Evolutionary conservation across 2,329 filamentous ascomycete species (phyloP), one percentile per base, ranked within the genome.

Genomic region (Alternaria panax): DNA sequence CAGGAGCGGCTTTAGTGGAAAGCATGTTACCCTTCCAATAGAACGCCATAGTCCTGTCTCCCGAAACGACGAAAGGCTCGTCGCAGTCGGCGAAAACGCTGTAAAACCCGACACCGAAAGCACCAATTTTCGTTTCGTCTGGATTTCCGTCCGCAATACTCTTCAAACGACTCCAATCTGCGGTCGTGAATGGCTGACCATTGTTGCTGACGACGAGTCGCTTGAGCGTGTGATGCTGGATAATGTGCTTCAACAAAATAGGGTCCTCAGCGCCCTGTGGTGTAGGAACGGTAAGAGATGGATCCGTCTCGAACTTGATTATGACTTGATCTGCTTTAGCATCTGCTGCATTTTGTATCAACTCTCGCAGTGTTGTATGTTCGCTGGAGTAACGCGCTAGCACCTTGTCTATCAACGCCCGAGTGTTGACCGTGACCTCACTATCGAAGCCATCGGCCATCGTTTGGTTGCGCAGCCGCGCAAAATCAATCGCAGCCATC

Each of bases 1-100:
- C 80, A 66, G 89, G 88, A 22, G 95, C 85, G 68, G 92, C 92
- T 70, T 93, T 90, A 24, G 96, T 99, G 76, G 97, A 98, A 2
- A 99, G 85, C 5, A 92, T 92, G 77, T 98, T 98, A n/a, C 91
- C 93, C 78, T 97, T 98, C 96, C 95, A 99, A 81, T 97, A 99
- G 75, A 99, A 99, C 0, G 94, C 94, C 92, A 99, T 97, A 36
- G 93, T 93, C 79, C 96, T 90, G 63, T 86, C 87, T 1, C 95
- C 95, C 1, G 94, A 98, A 67, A 92, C 95, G 65, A 99, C 91
- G 74, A 99, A 98, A 0, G 95, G 95, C 69, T 97, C 93, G 79
- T 99, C 96, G 76, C 94, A 99, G 76, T 99, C 95, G 62, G 95
- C 92, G 77, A 99, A 99, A 38, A 98, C 94, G 76, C 92, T 96